Percentiles rank a stretch among this genome's conserved stretches.
phyloP scores from a whole-genome alignment of 164 flowering plant genomes.

The Litsea cubeba region DNA sequence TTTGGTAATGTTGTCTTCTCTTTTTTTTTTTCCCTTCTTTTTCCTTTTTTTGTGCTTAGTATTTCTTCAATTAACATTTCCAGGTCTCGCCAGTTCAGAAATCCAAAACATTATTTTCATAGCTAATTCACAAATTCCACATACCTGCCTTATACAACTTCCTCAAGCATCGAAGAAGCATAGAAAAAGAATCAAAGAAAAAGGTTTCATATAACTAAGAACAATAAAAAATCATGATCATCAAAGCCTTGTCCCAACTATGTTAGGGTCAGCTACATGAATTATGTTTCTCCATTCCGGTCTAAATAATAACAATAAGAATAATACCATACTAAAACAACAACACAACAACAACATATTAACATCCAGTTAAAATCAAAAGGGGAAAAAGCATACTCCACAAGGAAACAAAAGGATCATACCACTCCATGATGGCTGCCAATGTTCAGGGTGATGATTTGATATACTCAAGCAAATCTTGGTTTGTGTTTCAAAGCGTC shows the following conservation, averaged over 20 bases:
- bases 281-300: no score
- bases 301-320: no score
- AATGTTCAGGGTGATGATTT: conserved; percentile 97
- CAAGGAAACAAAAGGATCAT: conserved; percentile 4
- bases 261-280: no score
- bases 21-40: no score
- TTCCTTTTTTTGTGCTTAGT: no score
- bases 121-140: not conserved
- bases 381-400: not conserved
- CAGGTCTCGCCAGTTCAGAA: not conserved
- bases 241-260: no score
- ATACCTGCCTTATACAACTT: not conserved
- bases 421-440: conserved; percentile 99
- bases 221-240: no score
- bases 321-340: no score
- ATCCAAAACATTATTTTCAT: not conserved
- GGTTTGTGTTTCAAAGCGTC: conserved; percentile 96
- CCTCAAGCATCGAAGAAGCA: not conserved
- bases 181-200: not conserved
- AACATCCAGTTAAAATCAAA: not conserved
- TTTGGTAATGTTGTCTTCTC: no score
- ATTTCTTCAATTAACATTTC: not conserved
- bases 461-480: conserved; percentile 96
- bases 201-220: not conserved
- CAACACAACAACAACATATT: no score